These are phyloP conservation scores for Gynochthodes officinalis DNA, from an alignment of 257 asterid genomes.

Conservation along the genomic window DNA sequence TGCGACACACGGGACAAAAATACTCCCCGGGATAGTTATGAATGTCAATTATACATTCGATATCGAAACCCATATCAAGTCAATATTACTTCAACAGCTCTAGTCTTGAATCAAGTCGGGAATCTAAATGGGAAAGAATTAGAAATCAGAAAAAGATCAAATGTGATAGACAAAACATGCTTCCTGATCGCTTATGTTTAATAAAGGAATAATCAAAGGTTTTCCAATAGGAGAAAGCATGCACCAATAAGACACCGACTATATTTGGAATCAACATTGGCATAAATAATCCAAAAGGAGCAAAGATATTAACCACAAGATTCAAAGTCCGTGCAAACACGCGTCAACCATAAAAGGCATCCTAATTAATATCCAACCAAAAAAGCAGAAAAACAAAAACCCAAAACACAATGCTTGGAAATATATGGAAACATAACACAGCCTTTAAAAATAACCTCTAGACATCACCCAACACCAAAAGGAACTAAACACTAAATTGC, in stretches of 20 bases:
- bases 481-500: background rate
- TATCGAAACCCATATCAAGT: conserved; percentile 77
- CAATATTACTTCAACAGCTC: conserved; percentile 13
- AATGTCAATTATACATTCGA: conserved; percentile 78
- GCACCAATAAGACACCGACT: background rate
- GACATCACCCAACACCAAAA: background rate
- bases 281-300: background rate
- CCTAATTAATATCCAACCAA: background rate
- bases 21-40: conserved; percentile 86
- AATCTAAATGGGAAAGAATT: conserved; percentile 8
- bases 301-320: background rate
- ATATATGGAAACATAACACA: background rate
- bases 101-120: conserved; percentile 15
- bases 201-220: background rate
- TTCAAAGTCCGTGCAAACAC: background rate
- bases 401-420: background rate
- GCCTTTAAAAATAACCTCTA: background rate
- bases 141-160: background rate
- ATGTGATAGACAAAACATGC: background rate
- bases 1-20: conserved; percentile 94
- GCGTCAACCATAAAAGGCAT: background rate
- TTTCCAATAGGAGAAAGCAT: background rate
- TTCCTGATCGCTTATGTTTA: no score
- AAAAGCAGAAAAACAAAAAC: background rate
- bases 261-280: background rate